Evolutionary conservation across 768 basidiomycete genomes (phyloP), one percentile per base, ranked within the genome.

Genomic region (Sutorius australiensis): DNA sequence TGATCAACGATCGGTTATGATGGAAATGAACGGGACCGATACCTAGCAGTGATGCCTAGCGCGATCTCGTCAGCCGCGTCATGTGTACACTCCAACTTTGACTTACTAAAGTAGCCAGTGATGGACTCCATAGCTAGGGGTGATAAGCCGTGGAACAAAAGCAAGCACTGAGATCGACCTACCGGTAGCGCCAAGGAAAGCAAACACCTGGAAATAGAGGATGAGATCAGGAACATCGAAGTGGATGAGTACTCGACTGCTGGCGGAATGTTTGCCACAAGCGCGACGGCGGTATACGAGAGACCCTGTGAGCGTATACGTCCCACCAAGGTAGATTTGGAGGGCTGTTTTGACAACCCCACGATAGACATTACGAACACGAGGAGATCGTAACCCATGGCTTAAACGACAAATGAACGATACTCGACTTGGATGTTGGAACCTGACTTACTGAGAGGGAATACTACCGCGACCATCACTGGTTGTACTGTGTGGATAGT

Each of bases 231-330:
- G 1, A 13, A 28, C 24, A 4, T 21, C 8, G 32, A 11, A 3
- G 10, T 5, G 28, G 12, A 0, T 12, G 1, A 7, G 10, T 14
- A 27, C 36, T 1, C 24, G 24, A 61, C 61, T 42, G 30, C 48
- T 28, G 61, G 51, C 6, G 43, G 33, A 14, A 62, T 32, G 36
- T 58, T 60, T 19, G 53, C 31, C 2, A 55, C 3, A 3, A 54
- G 51, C 2, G 56, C 51, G 3, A 67, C 28, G 3, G 30, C 28
- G 31, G 33, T 21, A 24, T 46, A 46, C 21, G 16, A 32, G 32
- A 46, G 9, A 16, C 32, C 9, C 34, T 34, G 45, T n/a, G 45
- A 34, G 16, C 45, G 14, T 6, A 46, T 21, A 16, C 11, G 32
- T 24, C 14, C 21, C 16, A 1, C 19, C 14, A 46, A 32, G 19